These are phyloP conservation scores for Eucalyptus curtisii DNA, from an alignment of 345 rosid species.

Conservation along the genomic window DNA sequence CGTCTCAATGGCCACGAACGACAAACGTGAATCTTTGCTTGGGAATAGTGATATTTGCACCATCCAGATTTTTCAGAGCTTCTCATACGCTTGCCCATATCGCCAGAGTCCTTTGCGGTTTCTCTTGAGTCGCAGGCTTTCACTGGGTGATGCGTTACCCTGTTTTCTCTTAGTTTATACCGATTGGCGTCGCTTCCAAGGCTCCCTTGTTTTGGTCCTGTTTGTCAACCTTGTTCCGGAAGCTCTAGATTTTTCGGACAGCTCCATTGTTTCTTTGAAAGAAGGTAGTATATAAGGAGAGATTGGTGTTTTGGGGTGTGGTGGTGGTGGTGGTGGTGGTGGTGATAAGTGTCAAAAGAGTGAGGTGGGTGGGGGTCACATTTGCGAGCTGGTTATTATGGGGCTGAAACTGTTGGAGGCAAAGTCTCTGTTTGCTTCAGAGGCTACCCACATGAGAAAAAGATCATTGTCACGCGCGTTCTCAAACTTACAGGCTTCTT, in stretches of 20 bases:
- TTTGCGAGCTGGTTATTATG: neutral
- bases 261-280: neutral
- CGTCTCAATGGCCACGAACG: neutral
- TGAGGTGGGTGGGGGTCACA: neutral
- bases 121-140: neutral
- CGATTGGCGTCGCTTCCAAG: neutral
- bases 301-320: neutral
- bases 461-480: neutral
- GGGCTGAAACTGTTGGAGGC: neutral
- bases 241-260: neutral
- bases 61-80: neutral
- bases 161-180: neutral
- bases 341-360: neutral
- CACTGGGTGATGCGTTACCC: neutral
- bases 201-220: neutral
- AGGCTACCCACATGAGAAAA: neutral
- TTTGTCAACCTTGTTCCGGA: neutral
- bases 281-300: neutral
- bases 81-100: neutral
- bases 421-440: neutral
- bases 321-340: neutral
- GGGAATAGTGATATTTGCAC: neutral
- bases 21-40: neutral
- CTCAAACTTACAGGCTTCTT: neutral
- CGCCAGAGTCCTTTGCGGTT: neutral